These are phyloP conservation scores for Rhinocladiella mackenziei DNA, from an alignment of 2,329 filamentous ascomycete species.

Conservation along the genomic window DNA sequence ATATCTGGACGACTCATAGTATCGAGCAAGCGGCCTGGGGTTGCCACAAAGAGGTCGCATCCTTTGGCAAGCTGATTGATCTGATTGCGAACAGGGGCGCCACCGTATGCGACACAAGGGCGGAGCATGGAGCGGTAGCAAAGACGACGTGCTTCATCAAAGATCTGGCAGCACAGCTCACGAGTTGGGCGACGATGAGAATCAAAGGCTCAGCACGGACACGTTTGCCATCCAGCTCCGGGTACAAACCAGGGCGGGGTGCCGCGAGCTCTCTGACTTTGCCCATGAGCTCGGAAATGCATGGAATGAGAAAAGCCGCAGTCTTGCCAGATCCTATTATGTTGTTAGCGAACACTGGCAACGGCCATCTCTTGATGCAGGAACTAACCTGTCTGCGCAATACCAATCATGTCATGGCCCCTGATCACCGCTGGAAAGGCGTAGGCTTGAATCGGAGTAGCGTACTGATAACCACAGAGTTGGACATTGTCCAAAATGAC, in stretches of 20 bases:
- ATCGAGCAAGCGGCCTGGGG: constrained; percentile 79
- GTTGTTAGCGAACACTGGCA: constrained; percentile 5
- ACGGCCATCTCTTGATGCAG: not conserved
- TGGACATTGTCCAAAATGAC: constrained; percentile 73
- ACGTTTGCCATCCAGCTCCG: constrained; percentile 48
- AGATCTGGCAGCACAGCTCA: constrained; percentile 90
- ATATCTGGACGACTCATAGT: constrained; percentile 67
- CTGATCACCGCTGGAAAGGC: constrained; percentile 73
- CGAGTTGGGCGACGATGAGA: constrained; percentile 81
- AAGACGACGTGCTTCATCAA: constrained; percentile 85
- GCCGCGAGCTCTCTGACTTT: constrained; percentile 87
- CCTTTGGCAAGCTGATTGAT: constrained; percentile 70
- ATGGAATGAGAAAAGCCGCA: constrained; percentile 83
- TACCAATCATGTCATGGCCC: constrained; percentile 77
- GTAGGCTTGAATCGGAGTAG: constrained; percentile 86
- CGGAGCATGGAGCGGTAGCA: constrained; percentile 95
- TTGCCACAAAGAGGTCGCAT: constrained; percentile 84
- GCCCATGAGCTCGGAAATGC: constrained; percentile 87
- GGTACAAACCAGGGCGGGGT: constrained; percentile 61
- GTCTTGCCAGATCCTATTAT: constrained; percentile 87
- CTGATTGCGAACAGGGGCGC: constrained; percentile 67
- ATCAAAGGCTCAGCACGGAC: constrained; percentile 83
- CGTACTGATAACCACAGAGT: constrained; percentile 64
- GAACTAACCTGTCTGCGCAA: constrained; percentile 81
- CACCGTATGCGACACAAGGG: constrained; percentile 85